Evolutionary conservation across 2,329 filamentous ascomycete species (phyloP).

Genomic region (Pleoardoris graminearum): DNA sequence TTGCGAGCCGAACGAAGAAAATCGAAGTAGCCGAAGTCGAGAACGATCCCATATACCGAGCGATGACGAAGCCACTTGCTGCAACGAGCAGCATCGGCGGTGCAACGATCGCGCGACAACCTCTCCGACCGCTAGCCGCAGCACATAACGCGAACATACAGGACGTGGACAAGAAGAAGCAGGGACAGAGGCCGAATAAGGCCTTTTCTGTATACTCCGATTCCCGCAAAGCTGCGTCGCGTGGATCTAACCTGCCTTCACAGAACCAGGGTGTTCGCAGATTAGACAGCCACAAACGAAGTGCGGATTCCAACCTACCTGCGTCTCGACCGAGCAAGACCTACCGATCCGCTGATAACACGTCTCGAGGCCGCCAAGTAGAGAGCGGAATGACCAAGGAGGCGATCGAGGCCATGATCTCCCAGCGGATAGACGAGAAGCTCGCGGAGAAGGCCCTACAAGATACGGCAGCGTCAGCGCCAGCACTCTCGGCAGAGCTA

Average conservation of each 20-base stretch:
- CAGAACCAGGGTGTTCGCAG: conserved; percentile 41
- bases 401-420: conserved; percentile 87
- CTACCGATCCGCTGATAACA: conserved; percentile 41
- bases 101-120: conserved; percentile 64
- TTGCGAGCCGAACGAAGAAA: conserved; percentile 92
- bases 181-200: conserved; percentile 72
- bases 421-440: conserved; percentile 88
- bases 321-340: conserved; percentile 48
- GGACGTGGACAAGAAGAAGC: conserved; percentile 55
- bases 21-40: conserved; percentile 95
- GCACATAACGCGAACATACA: conserved; percentile 73
- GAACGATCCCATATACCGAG: conserved; percentile 81
- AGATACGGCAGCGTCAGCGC: conserved; percentile 54
- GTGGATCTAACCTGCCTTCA: conserved; percentile 32
- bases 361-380: conserved; percentile 31
- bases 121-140: conserved; percentile 74
- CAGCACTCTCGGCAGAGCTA: conserved; percentile 71
- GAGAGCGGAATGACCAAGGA: conserved; percentile 56
- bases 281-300: conserved; percentile 51
- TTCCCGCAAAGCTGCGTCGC: conserved; percentile 35
- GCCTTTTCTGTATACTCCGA: conserved; percentile 88
- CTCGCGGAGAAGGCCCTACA: conserved; percentile 72
- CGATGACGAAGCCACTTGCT: conserved; percentile 44
- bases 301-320: conserved; percentile 44
- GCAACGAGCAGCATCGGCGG: conserved; percentile 40